These are phyloP conservation scores for Didymella lethalis DNA, from an alignment of 2,329 filamentous ascomycete genomes.

Conservation along the genomic window DNA sequence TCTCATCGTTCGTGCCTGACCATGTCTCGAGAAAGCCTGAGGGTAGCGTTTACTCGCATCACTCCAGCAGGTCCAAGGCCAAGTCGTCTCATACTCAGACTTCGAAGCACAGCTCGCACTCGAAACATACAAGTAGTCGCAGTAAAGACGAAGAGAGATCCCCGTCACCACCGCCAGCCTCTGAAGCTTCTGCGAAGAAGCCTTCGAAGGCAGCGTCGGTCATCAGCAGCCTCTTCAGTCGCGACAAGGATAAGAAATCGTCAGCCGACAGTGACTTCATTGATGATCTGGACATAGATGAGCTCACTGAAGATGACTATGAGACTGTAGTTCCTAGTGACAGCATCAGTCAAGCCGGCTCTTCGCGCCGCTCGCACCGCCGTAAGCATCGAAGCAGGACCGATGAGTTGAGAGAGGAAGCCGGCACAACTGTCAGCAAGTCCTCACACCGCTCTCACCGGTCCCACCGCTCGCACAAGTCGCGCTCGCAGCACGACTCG, in stretches of 20 bases:
- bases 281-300: constrained; percentile 50
- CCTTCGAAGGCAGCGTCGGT: constrained; percentile 43
- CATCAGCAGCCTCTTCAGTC: constrained; percentile 49
- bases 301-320: constrained; percentile 47
- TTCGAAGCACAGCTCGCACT: constrained; percentile 39
- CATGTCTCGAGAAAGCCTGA: constrained; percentile 37
- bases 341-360: constrained; percentile 54
- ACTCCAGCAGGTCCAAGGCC: constrained; percentile 46
- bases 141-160: constrained; percentile 32
- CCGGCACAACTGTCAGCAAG: constrained; percentile 39
- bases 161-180: constrained; percentile 36
- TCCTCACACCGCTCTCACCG: constrained; percentile 38
- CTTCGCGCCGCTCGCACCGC: constrained; percentile 39
- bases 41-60: constrained; percentile 46
- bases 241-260: constrained; percentile 39
- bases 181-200: constrained; percentile 31
- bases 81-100: constrained; percentile 41
- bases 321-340: constrained; percentile 59
- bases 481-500: constrained; percentile 20
- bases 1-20: constrained; percentile 50
- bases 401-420: constrained; percentile 23
- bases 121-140: constrained; percentile 37
- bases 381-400: constrained; percentile 37
- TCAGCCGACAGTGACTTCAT: constrained; percentile 44
- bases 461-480: constrained; percentile 39